A percentile compares a stretch with the other conserved stretches of the same genome.
Conservation (phyloP, 352 stramenopile species). For the Phytophthora melonis region DNA sequence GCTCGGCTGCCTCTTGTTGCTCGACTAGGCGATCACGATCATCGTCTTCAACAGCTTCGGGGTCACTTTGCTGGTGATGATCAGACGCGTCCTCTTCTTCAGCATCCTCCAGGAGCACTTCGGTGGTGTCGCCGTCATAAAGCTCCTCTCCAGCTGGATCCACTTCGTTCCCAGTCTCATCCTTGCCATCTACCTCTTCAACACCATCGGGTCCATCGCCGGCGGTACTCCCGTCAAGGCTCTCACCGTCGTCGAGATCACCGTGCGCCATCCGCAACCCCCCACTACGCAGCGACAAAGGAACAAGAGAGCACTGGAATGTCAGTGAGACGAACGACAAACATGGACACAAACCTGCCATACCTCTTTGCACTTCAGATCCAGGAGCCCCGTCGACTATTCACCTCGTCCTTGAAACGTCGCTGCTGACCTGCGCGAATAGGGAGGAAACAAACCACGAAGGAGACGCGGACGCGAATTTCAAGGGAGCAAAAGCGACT, state of each 20-base stretch:
- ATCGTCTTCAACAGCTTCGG: background rate
- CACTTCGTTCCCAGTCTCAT: background rate
- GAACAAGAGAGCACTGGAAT: background rate
- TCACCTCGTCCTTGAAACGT: slow-evolving; percentile 28
- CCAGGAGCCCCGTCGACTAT: background rate
- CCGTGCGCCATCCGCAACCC: slow-evolving; percentile 9
- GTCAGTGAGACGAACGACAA: background rate
- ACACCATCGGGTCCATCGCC: background rate
- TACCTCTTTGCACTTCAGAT: background rate
- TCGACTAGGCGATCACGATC: background rate
- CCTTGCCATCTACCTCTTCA: background rate
- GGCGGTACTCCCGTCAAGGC: background rate
- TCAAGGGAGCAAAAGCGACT: slow-evolving; percentile 34
- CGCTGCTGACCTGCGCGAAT: slow-evolving; percentile 7
- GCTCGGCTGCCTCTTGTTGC: background rate
- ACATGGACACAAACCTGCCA: background rate
- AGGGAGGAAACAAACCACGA: slow-evolving; percentile 4
- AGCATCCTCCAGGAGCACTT: background rate
- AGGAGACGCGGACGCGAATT: slow-evolving; percentile 12
- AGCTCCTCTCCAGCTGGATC: background rate
- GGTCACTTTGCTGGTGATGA: background rate
- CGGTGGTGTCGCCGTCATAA: background rate
- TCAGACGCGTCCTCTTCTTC: background rate
- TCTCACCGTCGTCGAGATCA: slow-evolving; percentile 8
- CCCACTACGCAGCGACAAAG: background rate